These are phyloP conservation scores for Penicillium macrosclerotiorum DNA, from an alignment of 495 filamentous ascomycete species.

Conservation along the genomic window DNA sequence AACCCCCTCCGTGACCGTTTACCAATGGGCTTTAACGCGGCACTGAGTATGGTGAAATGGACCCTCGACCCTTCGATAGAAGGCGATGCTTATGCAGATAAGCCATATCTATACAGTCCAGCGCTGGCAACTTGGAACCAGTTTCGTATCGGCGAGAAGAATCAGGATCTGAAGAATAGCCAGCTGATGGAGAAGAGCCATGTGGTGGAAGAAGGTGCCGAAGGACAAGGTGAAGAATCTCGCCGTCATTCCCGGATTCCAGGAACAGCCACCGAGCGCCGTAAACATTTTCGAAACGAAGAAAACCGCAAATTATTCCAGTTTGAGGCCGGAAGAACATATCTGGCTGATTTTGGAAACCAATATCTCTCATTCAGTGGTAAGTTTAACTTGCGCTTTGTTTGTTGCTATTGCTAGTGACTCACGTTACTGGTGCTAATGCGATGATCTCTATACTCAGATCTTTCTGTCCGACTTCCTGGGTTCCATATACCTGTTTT, in stretches of 20 bases:
- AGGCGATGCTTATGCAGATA: conserved; percentile 82
- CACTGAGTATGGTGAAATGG: conserved; percentile 80
- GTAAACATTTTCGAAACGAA: conserved; percentile 61
- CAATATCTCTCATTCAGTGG: conserved; percentile 84
- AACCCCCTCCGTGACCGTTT: conserved; percentile 80
- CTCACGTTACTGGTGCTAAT: too few relatives aligned
- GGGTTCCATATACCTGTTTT: conserved; percentile 74
- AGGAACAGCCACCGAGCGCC: conserved; percentile 50
- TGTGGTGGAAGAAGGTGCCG: conserved; percentile 67
- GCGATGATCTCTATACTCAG: conserved; percentile 20
- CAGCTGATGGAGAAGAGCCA: conserved; percentile 33
- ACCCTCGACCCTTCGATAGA: conserved; percentile 84
- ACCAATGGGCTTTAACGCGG: conserved; percentile 78
- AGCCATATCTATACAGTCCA: conserved; percentile 79
- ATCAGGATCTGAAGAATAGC: neutral
- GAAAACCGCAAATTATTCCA: conserved; percentile 46
- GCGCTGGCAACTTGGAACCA: conserved; percentile 71
- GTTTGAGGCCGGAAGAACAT: conserved; percentile 60
- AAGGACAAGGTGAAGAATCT: conserved; percentile 54
- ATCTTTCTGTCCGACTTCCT: conserved; percentile 76
- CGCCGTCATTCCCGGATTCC: conserved; percentile 51
- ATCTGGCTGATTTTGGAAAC: conserved; percentile 85
- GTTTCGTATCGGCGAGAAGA: conserved; percentile 61
- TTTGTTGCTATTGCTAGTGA: neutral
- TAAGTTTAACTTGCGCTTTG: conserved; percentile 26